Evolutionary conservation across 1,284 basidiomycete species (phyloP).

Genomic region (Boletellus dicymbophilus): DNA sequence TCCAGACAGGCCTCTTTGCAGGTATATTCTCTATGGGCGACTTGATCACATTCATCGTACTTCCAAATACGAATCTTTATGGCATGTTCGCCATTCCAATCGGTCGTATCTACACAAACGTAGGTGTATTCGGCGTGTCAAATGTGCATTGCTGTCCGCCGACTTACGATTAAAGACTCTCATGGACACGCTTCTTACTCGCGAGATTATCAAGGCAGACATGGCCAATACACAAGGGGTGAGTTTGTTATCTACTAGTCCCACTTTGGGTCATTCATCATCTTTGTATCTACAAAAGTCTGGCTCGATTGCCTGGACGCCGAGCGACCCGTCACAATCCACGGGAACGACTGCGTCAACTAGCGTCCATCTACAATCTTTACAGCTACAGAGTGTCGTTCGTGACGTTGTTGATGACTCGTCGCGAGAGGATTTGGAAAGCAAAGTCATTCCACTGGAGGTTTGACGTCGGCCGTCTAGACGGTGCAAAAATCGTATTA

Average conservation of each 20-base stretch:
- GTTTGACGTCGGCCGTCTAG: too few relatives aligned
- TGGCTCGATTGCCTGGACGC: neutral
- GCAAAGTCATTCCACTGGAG: too few relatives aligned
- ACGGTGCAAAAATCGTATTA: too few relatives aligned
- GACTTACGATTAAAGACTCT: slow-evolving; percentile 8
- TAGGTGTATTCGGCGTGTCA: slow-evolving; percentile 8
- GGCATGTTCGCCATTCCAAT: slow-evolving; percentile 34
- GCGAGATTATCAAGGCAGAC: slow-evolving; percentile 6
- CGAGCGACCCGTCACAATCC: neutral
- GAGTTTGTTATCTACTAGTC: neutral
- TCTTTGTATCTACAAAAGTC: neutral
- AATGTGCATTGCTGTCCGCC: neutral
- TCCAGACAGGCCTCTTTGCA: slow-evolving; percentile 48
- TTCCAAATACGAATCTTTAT: slow-evolving; percentile 26
- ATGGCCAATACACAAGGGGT: slow-evolving; percentile 2
- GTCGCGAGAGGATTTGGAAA: neutral
- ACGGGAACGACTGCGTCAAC: neutral
- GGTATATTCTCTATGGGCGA: slow-evolving; percentile 46
- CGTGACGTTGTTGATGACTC: neutral
- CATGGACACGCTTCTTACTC: slow-evolving; percentile 13
- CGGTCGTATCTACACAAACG: slow-evolving; percentile 38
- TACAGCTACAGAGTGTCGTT: neutral
- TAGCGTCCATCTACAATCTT: neutral
- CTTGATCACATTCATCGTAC: slow-evolving; percentile 38
- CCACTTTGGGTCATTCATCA: neutral